Evolutionary conservation across 257 asterid genomes (phyloP), one percentile per base, ranked within the genome.

Genomic region (Solanum tarapatanum): DNA sequence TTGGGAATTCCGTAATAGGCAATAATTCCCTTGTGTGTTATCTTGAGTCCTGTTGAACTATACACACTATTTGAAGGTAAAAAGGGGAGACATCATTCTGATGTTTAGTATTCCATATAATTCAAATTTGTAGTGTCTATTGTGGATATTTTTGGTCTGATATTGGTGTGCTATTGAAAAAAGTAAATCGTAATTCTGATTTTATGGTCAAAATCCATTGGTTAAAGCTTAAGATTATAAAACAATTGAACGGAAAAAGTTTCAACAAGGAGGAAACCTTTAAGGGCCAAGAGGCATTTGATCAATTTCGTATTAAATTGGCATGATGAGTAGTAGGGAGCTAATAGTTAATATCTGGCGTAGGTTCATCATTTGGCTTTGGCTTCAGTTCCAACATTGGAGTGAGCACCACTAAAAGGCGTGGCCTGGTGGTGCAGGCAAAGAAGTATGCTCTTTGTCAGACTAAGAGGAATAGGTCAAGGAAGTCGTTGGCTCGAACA

Each of bases 401-500:
- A 37, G 86, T 45, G 87, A 87, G 83, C 10, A 86, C 88, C 45
- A 87, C 35, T 9, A 92, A 82, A 75, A 88, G 96, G 92, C 92
- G 90, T 41, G 93, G 96, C 8, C 87, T 96, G 11, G 98, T 94
- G 82, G 96, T 95, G 86, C 89, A 89, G 88, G 98, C 99, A 33
- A 80, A 87, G 8, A 96, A 92, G 77, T 95, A 88, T 70, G 6
- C 75, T 12, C 98, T 96, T 58, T 96, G 98, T 84, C 99, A 96
- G 87, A 96, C 98, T 13, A 96, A 96, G 95, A 95, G 98, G 91
- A 94, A 94, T 72, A 93, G 98, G 84, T 95, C 99, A 35, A 91
- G 99, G 83, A 97, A 97, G 90, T 95, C 99, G 2, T 92, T 97
- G 84, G 98, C 99, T 73, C 89, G 99, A 41, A 95, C 98, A 4